phyloP scores from a whole-genome alignment of 2,329 filamentous ascomycete species.

The Verticillium dahliae region DNA sequence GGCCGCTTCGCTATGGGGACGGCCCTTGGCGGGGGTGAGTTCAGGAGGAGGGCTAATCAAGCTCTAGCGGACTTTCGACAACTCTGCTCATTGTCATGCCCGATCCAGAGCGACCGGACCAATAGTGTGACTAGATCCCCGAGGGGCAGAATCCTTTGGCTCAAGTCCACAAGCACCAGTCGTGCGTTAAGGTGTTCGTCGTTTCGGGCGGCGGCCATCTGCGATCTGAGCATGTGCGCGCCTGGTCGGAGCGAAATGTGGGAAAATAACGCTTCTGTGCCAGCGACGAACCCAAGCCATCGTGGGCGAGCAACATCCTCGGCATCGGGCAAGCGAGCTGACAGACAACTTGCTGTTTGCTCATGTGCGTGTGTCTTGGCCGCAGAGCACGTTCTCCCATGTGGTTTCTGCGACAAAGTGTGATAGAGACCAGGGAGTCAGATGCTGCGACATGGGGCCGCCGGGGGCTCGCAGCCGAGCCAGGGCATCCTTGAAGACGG shows the following conservation, averaged over 20 bases:
- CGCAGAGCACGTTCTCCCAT: background rate
- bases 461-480: background rate
- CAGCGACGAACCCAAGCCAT: background rate
- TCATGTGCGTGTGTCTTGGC: background rate
- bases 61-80: constrained; percentile 4
- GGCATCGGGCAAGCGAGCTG: background rate
- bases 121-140: background rate
- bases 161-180: background rate
- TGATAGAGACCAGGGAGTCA: background rate
- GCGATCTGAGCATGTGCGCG: background rate
- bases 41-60: constrained; percentile 5
- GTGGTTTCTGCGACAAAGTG: background rate
- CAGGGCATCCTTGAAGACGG: constrained; percentile 8
- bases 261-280: background rate
- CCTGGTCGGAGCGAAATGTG: background rate
- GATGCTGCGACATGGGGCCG: background rate
- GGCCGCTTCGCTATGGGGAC: constrained; percentile 3
- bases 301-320: background rate
- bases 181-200: background rate
- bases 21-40: constrained; percentile 1
- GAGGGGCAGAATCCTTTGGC: background rate
- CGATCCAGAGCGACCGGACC: background rate
- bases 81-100: background rate
- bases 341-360: background rate
- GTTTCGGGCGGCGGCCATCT: background rate